Base-by-base conservation (phyloP, 2,329 filamentous ascomycete genomes). In the Trichophaea hybrida region DNA sequence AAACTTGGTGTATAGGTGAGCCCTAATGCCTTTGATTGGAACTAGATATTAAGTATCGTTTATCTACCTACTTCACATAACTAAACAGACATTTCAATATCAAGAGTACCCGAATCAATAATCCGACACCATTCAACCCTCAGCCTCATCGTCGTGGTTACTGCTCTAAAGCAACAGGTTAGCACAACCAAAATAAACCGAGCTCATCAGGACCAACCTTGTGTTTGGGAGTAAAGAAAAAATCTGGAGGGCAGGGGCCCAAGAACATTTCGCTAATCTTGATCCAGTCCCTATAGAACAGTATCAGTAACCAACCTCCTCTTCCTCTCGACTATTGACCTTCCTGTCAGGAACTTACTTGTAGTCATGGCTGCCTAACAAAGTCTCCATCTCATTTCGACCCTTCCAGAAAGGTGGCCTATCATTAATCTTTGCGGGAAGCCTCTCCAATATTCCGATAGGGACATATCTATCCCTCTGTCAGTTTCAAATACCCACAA, bases 221-320 rank as follows among this genome's bases (percentile, higher is more conserved):
- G 76, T 98, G 93, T 77, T 98, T 98, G 2, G 93, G 93, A 74
- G 91, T 83, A 74, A 97, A 98, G 66, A 85, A 84, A 78, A 97
- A 98, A 68, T 87, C 85, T 43, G 86, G 83, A 67, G 94, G 88
- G 5, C 88, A 86, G 50, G 88, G 88, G 6, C 93, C 93, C 15
- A 98, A 78, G 76, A 94, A 98, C 89, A 98, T 97, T 72, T 98
- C 93, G 72, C 91, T 94, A 69, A 98, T 94, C 76, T 95, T 97
- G 72, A 98, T 89, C 93, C 93, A 98, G 73, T 98, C 93, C 74
- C 85, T 86, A 43, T 43, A 43, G 10, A 15, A 43, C 38, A 15
- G 10, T 4, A 4, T 43, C 38, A 43, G 38, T 43, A 43, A 12
- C 38, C n/a, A 43, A 12, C 24, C 24, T 24, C 24, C 24, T 24